Evolutionary conservation across 2,329 filamentous ascomycete species (phyloP), one percentile per base, ranked within the genome.

Genomic region (Coniochaeta pulveracea): DNA sequence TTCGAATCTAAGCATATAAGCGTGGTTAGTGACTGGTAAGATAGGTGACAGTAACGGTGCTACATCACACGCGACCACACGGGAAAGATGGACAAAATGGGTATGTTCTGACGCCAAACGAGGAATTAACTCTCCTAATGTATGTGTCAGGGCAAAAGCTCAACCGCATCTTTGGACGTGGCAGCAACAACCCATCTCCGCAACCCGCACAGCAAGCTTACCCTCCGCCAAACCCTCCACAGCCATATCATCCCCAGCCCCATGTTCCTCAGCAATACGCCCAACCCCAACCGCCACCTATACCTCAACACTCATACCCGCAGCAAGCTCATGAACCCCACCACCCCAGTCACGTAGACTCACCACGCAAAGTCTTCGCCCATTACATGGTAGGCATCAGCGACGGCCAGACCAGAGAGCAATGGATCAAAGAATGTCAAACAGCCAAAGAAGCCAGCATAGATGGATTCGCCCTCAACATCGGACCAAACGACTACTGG

Each of bases 391-490:
- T 38, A 34, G 55, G 55, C 33, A 43, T 58, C 23, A 52, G 53
- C 10, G 40, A 45, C 34, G 43, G 41, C 18, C 54, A 58, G 35
- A 35, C 42, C 1, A 34, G 35, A 10, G 38, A 45, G 17, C 47
- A 54, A 35, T 58, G 55, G 55, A 25, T 35, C 30, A 43, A 45
- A 10, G 56, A 60, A 35, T 51, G 60, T 32, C 30, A 30, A n/a
- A 40, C 48, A 10, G 57, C 56, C 11, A 41, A 55, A 34, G 38
- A 50, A 10, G 52, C 55, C 3, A 56, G 58, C 19, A 56, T 59
- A 35, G 55, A 61, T 39, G 57, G 54, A 15, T 61, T 61, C 40
- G 57, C 56, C n/a, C 50, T 61, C 28, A 61, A 60, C 42, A 50
- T 59, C 16, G 57, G 54, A 3, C 49, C 53, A 12, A 36, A 26